Conservation (phyloP, 176 grass and related monocot genomes). For the Bromus sterilis region DNA sequence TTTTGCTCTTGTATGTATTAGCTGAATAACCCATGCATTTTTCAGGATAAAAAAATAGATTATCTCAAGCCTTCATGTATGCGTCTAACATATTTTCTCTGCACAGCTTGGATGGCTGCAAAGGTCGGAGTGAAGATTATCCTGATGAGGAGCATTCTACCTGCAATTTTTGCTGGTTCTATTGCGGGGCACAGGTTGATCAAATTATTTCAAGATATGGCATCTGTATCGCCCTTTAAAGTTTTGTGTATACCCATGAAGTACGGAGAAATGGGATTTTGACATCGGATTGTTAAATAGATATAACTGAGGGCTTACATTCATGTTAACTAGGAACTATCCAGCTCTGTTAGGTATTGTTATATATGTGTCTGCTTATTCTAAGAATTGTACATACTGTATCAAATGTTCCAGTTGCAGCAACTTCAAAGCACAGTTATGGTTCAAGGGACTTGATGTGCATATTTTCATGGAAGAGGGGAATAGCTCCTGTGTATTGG, state of each 20-base stretch:
- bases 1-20: background rate
- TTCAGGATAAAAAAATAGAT: background rate
- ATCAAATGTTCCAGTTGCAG: background rate
- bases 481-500: no score
- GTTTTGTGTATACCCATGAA: background rate
- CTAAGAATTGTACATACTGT: background rate
- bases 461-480: no score
- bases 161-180: background rate
- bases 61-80: background rate
- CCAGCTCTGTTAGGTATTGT: background rate
- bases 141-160: background rate
- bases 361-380: background rate
- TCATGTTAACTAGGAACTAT: background rate
- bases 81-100: background rate
- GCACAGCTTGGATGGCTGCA: constrained; percentile 86
- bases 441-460: background rate
- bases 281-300: background rate
- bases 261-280: background rate
- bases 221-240: background rate
- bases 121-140: constrained; percentile 41
- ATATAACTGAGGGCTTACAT: background rate
- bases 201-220: constrained; percentile 3
- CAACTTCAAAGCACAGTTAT: background rate
- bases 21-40: background rate
- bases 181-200: background rate